Evolutionary conservation across 345 rosid genomes (phyloP), one percentile per base, ranked within the genome.

Genomic region (Physaria fendleri): DNA sequence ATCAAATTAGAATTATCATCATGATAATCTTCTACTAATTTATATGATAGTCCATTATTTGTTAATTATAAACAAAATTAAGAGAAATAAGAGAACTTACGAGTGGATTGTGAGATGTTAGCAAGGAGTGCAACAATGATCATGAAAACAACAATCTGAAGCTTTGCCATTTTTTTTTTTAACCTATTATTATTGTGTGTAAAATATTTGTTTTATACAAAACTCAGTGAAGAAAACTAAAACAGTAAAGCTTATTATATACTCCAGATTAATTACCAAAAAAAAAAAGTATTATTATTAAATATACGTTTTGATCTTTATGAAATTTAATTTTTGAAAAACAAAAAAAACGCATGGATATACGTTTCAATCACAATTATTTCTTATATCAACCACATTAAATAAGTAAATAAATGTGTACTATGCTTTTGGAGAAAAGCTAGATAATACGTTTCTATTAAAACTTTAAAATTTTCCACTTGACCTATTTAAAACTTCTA

Each of bases 41-140:
- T 35, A 5, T n/a, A 23, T 23, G 25, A 23, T n/a, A n/a, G n/a
- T n/a, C n/a, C n/a, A n/a, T n/a, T n/a, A n/a, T 4, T 23, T 23
- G 25, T 23, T 23, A 24, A 3, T 24, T 24, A 28, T 18, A 21
- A 13, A 5, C 15, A 41, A 51, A 35, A 11, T 24, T 25, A 35
- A 44, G 33, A 37, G 8, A 6, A 4, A 2, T 8, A 35, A 38
- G 41, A 38, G 34, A 66, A 37, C 57, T 46, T 47, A 66, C 50
- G 33, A 18, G 57, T 38, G 4, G 57, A 56, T 21, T 56, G 43
- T 29, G 11, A 47, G 7, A 5, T 66, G 64, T 66, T 56, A 15
- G 43, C 49, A 39, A 56, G 50, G 22, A 66, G 57, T 46, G 64
- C 33, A 66, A 56, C 42, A 37, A 56, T 56, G 48, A 47, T 46